A percentile compares a stretch with the other conserved stretches of the same genome.
phyloP scores from a whole-genome alignment of 129 eudicot species.

The Chrysanthemum lavandulifolium region DNA sequence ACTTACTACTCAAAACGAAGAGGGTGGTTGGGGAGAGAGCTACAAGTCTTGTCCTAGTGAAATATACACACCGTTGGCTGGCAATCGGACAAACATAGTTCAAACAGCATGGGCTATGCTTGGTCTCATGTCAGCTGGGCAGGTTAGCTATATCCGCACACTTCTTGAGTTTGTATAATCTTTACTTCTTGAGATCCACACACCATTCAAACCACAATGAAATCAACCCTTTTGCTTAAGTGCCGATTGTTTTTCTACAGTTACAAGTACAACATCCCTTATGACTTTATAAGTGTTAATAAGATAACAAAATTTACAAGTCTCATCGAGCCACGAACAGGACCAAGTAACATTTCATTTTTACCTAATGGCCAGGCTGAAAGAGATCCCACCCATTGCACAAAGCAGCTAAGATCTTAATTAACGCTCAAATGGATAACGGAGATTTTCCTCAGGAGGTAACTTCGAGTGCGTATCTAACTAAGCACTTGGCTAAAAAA shows the following conservation, averaged over 20 bases:
- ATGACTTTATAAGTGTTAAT: too few species aligned
- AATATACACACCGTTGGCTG: constrained; percentile 51
- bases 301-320: too few species aligned
- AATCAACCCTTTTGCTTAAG: too few species aligned
- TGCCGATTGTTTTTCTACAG: too few species aligned
- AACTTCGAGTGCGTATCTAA: neutral
- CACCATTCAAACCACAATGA: too few species aligned
- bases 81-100: constrained; percentile 44
- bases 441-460: constrained; percentile 46
- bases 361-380: constrained; percentile 9
- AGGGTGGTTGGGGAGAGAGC: constrained; percentile 81
- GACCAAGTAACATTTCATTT: too few species aligned
- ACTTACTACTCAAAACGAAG: constrained; percentile 28
- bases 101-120: constrained; percentile 35
- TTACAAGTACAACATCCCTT: too few species aligned
- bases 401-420: constrained; percentile 41
- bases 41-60: constrained; percentile 55
- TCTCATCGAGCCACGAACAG: too few species aligned
- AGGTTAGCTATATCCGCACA: too few species aligned
- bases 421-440: constrained; percentile 41
- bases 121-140: constrained; percentile 4
- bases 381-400: constrained; percentile 36
- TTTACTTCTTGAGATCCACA: too few species aligned
- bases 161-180: too few species aligned
- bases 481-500: too few species aligned